phyloP scores from a whole-genome alignment of 2,329 filamentous ascomycete species.

The Akanthomyces lecanii region DNA sequence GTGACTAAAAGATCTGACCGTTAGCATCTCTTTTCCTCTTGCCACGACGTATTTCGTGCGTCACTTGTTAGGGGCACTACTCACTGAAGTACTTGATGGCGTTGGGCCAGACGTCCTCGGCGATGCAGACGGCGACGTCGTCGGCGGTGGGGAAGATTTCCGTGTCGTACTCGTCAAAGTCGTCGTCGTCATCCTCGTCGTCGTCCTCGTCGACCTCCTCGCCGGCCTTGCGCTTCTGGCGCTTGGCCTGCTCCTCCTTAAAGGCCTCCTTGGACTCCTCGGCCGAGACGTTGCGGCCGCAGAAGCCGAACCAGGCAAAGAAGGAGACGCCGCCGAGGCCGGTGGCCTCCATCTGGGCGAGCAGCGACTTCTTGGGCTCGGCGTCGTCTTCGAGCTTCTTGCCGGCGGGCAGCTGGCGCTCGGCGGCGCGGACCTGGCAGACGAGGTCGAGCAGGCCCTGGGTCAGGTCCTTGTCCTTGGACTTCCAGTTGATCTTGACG shows the following conservation, averaged over 20 bases:
- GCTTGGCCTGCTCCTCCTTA: constrained; percentile 57
- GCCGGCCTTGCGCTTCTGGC: constrained; percentile 44
- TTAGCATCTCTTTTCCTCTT: background rate
- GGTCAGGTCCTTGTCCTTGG: constrained; percentile 73
- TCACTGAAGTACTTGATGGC: constrained; percentile 89
- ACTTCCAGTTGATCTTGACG: constrained; percentile 82
- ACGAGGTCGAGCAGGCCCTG: constrained; percentile 73
- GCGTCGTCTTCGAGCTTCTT: constrained; percentile 35
- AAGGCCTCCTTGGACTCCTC: constrained; percentile 64
- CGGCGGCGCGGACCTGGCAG: constrained; percentile 63
- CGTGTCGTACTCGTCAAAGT: constrained; percentile 60
- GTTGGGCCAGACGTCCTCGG: constrained; percentile 83
- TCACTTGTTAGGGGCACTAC: constrained; percentile 33
- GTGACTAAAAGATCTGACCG: constrained; percentile 22
- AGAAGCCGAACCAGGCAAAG: constrained; percentile 86
- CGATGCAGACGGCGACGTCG: constrained; percentile 72
- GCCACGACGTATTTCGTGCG: too few species aligned
- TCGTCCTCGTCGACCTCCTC: constrained; percentile 45
- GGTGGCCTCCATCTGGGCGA: constrained; percentile 54
- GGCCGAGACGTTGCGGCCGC: constrained; percentile 62
- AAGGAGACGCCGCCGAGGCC: constrained; percentile 69
- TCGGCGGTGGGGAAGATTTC: constrained; percentile 90
- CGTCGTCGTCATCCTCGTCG: constrained; percentile 57
- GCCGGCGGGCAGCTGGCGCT: constrained; percentile 40
- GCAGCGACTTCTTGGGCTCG: constrained; percentile 46